Percentiles rank a stretch among this genome's conserved stretches.
phyloP scores from a whole-genome alignment of 2,329 filamentous ascomycete genomes.

The Hypocreales sp. region DNA sequence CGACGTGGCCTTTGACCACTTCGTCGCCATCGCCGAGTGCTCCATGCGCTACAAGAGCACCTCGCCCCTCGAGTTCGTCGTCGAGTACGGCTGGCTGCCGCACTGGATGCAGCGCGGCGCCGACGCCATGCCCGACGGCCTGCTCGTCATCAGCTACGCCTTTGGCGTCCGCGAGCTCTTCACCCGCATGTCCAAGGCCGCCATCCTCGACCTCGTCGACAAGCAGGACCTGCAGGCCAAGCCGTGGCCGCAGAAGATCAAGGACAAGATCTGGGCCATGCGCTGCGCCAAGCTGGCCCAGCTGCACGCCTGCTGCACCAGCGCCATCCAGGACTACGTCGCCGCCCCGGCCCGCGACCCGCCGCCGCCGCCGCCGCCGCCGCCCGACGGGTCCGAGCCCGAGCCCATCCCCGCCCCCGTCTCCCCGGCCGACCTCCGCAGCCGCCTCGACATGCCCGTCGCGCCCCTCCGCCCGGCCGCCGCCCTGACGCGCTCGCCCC shows the following conservation, averaged over 20 bases:
- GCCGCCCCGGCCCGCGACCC: constrained; percentile 10
- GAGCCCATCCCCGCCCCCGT: too few species aligned
- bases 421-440: constrained; percentile 8
- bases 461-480: constrained; percentile 6
- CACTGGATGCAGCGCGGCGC: constrained; percentile 32
- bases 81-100: constrained; percentile 35
- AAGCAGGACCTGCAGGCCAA: constrained; percentile 26
- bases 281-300: constrained; percentile 34
- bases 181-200: constrained; percentile 30
- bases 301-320: constrained; percentile 28
- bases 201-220: constrained; percentile 27
- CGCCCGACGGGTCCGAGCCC: too few species aligned
- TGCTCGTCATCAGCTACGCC: constrained; percentile 35
- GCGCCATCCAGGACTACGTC: constrained; percentile 29
- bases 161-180: constrained; percentile 35
- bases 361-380: too few species aligned
- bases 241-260: constrained; percentile 30
- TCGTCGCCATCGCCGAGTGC: constrained; percentile 35
- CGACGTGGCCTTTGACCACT: constrained; percentile 29
- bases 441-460: constrained; percentile 6
- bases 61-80: constrained; percentile 30
- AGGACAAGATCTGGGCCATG: constrained; percentile 31
- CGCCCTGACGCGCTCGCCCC: constrained; percentile 20
- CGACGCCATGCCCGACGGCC: constrained; percentile 31
- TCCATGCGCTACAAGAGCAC: constrained; percentile 35